Evolutionary conservation across 768 basidiomycete genomes (phyloP), one percentile per base, ranked within the genome.

Genomic region (Rhizopogon rudus): DNA sequence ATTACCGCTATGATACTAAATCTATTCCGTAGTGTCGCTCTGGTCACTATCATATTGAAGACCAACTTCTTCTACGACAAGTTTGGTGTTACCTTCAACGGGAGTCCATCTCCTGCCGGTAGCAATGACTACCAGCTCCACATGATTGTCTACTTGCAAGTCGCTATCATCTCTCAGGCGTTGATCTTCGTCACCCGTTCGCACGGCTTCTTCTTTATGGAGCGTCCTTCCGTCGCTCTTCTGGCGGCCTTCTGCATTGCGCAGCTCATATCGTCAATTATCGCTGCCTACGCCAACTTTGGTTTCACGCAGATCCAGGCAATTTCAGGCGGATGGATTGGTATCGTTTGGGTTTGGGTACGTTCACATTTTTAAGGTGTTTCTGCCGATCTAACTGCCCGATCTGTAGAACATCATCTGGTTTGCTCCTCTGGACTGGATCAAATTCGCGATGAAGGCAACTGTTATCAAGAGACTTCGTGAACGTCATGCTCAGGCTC

Each of bases 91-190:
- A 63, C 70, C 0, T 80, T 90, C 64, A 62, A 65, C 3, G 57
- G 61, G n/a, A 55, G 20, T 2, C 44, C 57, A 10, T 52, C 71
- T 35, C 73, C 77, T 61, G 1, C 6, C 3, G 1, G 13, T 5
- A 9, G 53, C 52, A 89, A 89, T 69, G 88, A 92, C 69, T 72
- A 69, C n/a, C 77, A 86, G 62, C 76, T 94, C 5, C 93, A 96
- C 79, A 89, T 87, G 77, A 82, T 97, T 64, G 80, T 94, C 68
- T 96, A 97, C 80, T 82, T 95, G 62, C 93, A 96, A 76, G 96
- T 98, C 56, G 96, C 96, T 58, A 95, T 98, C 74, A 98, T 98
- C 77, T 98, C 96, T 44, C 96, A 98, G 73, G 96, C 96, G 2
- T 79, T 98, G 60, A 97, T 96, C 76, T 96, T 96, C 77, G 84